These are phyloP conservation scores for Colletotrichum sp. DNA, from an alignment of 2,329 filamentous ascomycete genomes.

Conservation along the genomic window DNA sequence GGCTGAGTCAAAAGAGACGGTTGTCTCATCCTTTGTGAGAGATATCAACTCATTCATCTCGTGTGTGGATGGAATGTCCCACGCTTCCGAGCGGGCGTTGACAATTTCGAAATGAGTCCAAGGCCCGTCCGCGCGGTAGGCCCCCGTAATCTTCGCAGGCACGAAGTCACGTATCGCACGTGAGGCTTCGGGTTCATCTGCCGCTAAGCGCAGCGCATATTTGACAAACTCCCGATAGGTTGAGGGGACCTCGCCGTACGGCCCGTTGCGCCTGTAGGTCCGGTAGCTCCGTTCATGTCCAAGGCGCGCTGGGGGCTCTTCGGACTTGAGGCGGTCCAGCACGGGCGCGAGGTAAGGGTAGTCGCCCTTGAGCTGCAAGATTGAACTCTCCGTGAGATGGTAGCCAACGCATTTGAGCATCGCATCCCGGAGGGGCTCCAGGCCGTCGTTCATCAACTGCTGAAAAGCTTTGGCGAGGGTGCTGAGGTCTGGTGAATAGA, in stretches of 20 bases:
- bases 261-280: background rate
- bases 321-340: background rate
- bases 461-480: background rate
- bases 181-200: no score
- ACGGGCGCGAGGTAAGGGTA: background rate
- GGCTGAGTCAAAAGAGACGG: no score
- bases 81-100: no score
- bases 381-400: background rate
- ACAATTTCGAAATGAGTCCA: no score
- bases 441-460: background rate
- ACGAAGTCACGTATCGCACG: no score
- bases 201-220: no score
- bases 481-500: background rate
- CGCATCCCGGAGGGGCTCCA: background rate
- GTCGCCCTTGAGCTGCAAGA: background rate
- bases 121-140: no score
- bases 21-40: no score
- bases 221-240: no score
- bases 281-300: background rate
- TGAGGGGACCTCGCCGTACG: background rate
- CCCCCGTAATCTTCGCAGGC: no score
- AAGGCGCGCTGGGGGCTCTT: background rate
- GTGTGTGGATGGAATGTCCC: no score
- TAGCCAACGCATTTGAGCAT: background rate
- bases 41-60: no score